Evolutionary conservation across 805 yeast genomes (phyloP).

Genomic region (Saccharomycopsis sp.): DNA sequence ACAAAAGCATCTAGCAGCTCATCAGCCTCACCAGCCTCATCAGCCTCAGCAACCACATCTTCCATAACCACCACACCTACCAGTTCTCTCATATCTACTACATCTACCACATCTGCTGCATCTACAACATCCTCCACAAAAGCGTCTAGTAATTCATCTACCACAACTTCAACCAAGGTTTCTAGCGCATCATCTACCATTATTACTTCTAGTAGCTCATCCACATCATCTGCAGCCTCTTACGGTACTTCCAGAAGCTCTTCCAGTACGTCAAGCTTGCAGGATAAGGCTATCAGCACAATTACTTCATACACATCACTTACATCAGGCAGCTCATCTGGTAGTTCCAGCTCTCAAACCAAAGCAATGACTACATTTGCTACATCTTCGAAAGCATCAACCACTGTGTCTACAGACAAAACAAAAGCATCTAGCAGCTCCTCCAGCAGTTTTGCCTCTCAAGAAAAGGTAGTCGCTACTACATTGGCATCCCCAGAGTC

Average conservation of each 20-base stretch:
- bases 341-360: not conserved
- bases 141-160: not conserved
- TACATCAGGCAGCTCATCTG: not conserved
- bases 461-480: no score
- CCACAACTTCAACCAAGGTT: no score
- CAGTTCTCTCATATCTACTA: not conserved
- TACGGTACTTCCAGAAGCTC: not conserved
- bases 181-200: not conserved
- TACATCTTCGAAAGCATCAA: not conserved
- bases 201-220: not conserved
- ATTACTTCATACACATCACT: not conserved
- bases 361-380: not conserved
- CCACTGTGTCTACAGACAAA: not conserved
- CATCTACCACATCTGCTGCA: not conserved
- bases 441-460: no score
- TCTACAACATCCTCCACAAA: not conserved
- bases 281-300: not conserved
- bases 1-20: not conserved
- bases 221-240: not conserved
- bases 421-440: constrained; percentile 1
- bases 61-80: no score
- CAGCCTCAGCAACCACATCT: no score
- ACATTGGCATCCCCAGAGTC: no score
- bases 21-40: no score
- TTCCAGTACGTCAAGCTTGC: not conserved